These are phyloP conservation scores for Alternaria ventricosa DNA, from an alignment of 2,329 filamentous ascomycete species.

Conservation along the genomic window DNA sequence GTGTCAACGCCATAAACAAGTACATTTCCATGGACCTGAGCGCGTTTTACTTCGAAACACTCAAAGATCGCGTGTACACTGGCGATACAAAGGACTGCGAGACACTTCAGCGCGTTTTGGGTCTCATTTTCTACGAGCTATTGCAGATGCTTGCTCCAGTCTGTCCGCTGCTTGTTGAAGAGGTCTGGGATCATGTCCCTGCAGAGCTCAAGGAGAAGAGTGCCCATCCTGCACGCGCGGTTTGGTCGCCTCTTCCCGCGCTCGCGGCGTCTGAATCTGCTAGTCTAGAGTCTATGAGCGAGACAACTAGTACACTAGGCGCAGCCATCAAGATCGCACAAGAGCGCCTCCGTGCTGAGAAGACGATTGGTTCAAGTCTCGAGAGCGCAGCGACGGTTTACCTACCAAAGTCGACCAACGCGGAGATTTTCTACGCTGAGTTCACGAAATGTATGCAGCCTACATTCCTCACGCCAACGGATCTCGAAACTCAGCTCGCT, in stretches of 20 bases:
- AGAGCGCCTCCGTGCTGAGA: constrained; percentile 74
- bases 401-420: background rate
- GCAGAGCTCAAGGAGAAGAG: constrained; percentile 60
- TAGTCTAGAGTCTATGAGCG: constrained; percentile 35
- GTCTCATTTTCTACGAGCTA: constrained; percentile 72
- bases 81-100: constrained; percentile 69
- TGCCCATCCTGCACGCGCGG: constrained; percentile 33
- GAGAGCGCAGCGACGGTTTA: constrained; percentile 70
- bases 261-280: constrained; percentile 2
- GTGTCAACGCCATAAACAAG: constrained; percentile 72
- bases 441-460: constrained; percentile 11
- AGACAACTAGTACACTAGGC: constrained; percentile 58
- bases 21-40: constrained; percentile 87
- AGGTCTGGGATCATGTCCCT: constrained; percentile 83
- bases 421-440: background rate
- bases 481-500: constrained; percentile 41
- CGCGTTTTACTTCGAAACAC: constrained; percentile 89
- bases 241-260: constrained; percentile 31
- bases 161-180: constrained; percentile 82
- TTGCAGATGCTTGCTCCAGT: constrained; percentile 81
- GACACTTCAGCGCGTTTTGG: constrained; percentile 63
- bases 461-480: background rate
- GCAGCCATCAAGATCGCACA: constrained; percentile 75
- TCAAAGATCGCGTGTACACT: constrained; percentile 93
- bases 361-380: constrained; percentile 79